phyloP scores from a whole-genome alignment of 2,329 filamentous ascomycete species.

The Dichotomopilus funicola region DNA sequence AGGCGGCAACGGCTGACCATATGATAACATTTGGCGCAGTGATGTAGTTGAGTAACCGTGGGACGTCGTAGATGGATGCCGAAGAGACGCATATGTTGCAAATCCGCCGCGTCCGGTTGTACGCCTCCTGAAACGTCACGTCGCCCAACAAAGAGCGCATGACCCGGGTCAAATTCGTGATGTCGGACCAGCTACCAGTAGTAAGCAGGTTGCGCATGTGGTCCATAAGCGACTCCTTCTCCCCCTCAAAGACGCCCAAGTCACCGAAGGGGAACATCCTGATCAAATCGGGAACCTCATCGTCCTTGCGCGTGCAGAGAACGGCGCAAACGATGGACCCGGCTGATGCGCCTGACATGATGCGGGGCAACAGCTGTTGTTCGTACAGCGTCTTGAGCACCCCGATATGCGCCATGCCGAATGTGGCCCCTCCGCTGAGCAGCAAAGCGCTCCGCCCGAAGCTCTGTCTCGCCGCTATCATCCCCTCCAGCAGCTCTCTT shows the following conservation, averaged over 20 bases:
- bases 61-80: slow-evolving; percentile 79
- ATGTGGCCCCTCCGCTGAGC: slow-evolving; percentile 78
- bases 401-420: slow-evolving; percentile 88
- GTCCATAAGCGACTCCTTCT: slow-evolving; percentile 56
- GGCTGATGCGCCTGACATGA: slow-evolving; percentile 82
- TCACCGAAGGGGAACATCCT: slow-evolving; percentile 71
- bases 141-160: slow-evolving; percentile 79
- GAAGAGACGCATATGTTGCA: slow-evolving; percentile 92
- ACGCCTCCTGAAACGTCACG: slow-evolving; percentile 91
- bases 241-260: slow-evolving; percentile 67
- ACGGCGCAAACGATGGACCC: slow-evolving; percentile 81
- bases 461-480: slow-evolving; percentile 67
- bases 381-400: slow-evolving; percentile 78
- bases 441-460: slow-evolving; percentile 81
- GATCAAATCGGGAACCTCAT: slow-evolving; percentile 66
- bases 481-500: slow-evolving; percentile 56
- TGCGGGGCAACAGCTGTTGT: slow-evolving; percentile 67
- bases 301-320: slow-evolving; percentile 69
- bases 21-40: slow-evolving; percentile 93
- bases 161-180: slow-evolving; percentile 70
- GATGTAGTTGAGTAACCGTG: slow-evolving; percentile 81
- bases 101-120: slow-evolving; percentile 86
- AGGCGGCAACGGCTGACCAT: slow-evolving; percentile 94
- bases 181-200: slow-evolving; percentile 80
- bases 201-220: slow-evolving; percentile 69